Evolutionary conservation across 1,284 basidiomycete species (phyloP), one percentile per base, ranked within the genome.

Genomic region (Fistulinella cinereoalba): DNA sequence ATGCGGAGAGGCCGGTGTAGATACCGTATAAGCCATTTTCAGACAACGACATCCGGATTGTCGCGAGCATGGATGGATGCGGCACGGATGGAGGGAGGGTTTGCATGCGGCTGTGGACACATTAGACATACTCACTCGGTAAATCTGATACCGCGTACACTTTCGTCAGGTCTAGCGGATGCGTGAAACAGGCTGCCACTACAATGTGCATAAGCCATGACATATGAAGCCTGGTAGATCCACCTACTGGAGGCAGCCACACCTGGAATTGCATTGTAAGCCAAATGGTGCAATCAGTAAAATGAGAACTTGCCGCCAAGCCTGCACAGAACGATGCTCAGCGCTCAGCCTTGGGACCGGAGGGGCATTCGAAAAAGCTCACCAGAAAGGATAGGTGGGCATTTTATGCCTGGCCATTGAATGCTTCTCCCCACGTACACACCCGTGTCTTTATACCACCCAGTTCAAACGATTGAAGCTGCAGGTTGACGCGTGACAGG

Each of bases 121-220:
- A 25, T 52, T 43, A 42, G 41, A 19, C 23, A 25, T 33, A 18
- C 16, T 22, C 21, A 22, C 33, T 38, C 25, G 12, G 34, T 16
- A 36, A 33, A 41, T 34, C 8, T 5, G 16, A 38, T 23, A 18
- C 1, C 15, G 71, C 82, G 52, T 51, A 92, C 90, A 93, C 88
- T 80, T 92, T 88, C 49, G 88, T 85, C 46, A 92, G 73, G 66
- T 94, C 91, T 39, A 93, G 69, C 24, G 91, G 91, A 71, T 94
- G 91, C 0, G 90, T 93, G 62, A 80, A 88, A 56, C 80, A 85
- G 43, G 90, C 86, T 32, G 91, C 90, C 83, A 92, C 90, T 93
- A 53, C n/a, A 37, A 33, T 34, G 28, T 33, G 27, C 36, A 38
- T 49, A 31, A 50, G 33, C 5, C 46, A 46, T 37, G 18, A 33